phyloP scores from a whole-genome alignment of 2,329 filamentous ascomycete species.

The Dryadomyces quercus-mongolicae region DNA sequence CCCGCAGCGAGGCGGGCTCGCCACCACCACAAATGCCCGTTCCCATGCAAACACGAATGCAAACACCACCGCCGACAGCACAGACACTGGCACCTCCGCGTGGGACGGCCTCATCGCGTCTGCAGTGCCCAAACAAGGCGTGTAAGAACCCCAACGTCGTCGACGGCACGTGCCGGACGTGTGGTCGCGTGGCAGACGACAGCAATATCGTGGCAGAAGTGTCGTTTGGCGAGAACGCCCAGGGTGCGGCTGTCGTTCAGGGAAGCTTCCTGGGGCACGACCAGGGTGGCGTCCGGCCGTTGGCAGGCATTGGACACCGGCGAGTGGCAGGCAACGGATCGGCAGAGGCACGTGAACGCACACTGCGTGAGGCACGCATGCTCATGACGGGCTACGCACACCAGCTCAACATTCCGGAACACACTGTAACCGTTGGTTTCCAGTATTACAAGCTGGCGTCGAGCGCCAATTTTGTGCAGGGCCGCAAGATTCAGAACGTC shows the following conservation, averaged over 20 bases:
- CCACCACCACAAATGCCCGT: not conserved
- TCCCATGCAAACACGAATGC: too few relatives aligned
- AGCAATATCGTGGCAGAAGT: conserved; percentile 87
- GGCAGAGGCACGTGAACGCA: conserved; percentile 45
- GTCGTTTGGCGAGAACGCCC: conserved; percentile 76
- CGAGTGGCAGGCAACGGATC: conserved; percentile 41
- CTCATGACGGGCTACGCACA: conserved; percentile 52
- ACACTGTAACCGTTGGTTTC: conserved; percentile 51
- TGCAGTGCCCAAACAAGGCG: conserved; percentile 44
- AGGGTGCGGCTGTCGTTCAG: conserved; percentile 79
- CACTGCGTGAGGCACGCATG: conserved; percentile 43
- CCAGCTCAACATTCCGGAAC: conserved; percentile 48
- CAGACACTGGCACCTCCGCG: not conserved
- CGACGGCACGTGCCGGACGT: conserved; percentile 65
- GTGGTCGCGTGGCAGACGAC: conserved; percentile 74
- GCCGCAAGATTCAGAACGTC: conserved; percentile 73
- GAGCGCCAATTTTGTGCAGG: conserved; percentile 69
- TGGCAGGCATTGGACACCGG: conserved; percentile 47
- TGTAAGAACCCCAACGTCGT: conserved; percentile 50
- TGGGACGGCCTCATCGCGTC: conserved; percentile 17
- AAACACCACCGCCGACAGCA: not conserved
- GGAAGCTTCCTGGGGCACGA: conserved; percentile 80
- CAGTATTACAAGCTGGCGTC: conserved; percentile 68
- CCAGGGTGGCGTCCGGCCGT: conserved; percentile 64
- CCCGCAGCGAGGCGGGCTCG: not conserved